Evolutionary conservation across 352 stramenopile species (phyloP).

Genomic region (Blastocystis sp.): DNA sequence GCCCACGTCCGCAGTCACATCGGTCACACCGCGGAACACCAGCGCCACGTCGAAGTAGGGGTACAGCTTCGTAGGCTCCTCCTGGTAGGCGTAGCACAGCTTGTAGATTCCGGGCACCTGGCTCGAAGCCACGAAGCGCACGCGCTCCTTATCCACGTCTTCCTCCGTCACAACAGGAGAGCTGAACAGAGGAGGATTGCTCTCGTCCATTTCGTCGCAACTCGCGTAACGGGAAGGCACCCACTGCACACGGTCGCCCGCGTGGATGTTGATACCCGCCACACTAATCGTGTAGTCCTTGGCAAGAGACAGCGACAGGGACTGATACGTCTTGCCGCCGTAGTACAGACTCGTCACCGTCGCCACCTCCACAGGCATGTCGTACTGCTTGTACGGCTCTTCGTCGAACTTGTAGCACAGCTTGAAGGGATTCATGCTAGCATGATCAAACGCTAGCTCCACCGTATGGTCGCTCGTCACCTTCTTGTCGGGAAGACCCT

Average conservation of each 20-base stretch:
- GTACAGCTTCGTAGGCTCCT: not conserved
- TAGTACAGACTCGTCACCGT: conserved; percentile 11
- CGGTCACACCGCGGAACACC: conserved; percentile 31
- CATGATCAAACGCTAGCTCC: conserved; percentile 17
- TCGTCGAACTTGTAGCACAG: conserved; percentile 57
- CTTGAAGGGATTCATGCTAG: conserved; percentile 6
- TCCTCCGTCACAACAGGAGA: not conserved
- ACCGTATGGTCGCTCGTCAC: not conserved
- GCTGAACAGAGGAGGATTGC: conserved; percentile 4
- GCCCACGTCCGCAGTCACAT: not conserved
- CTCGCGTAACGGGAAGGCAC: not conserved
- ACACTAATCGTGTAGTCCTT: not conserved
- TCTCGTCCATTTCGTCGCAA: not conserved
- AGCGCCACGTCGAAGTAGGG: conserved; percentile 6
- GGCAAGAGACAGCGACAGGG: not conserved
- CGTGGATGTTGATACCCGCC: conserved; percentile 21
- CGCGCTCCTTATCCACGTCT: conserved; percentile 17
- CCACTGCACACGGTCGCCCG: conserved; percentile 32
- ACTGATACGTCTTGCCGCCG: not conserved
- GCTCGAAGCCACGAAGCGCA: not conserved
- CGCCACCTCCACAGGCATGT: conserved; percentile 5
- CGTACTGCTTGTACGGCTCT: conserved; percentile 55
- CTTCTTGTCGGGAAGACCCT: conserved; percentile 33
- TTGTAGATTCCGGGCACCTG: not conserved
- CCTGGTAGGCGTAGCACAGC: conserved; percentile 17